Evolutionary conservation across 345 rosid species (phyloP).

Genomic region (Murraya koenigii): DNA sequence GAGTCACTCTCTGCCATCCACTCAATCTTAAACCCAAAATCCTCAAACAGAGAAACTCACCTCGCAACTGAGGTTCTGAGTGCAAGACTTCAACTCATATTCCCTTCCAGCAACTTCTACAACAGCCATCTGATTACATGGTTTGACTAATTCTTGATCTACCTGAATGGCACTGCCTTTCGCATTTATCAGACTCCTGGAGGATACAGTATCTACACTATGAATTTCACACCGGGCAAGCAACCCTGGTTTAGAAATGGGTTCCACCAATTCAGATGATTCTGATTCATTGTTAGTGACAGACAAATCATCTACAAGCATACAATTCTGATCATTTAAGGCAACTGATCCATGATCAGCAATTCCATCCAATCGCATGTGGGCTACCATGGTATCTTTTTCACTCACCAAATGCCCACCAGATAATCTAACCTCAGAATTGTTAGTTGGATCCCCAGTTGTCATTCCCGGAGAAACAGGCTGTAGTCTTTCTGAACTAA

Average conservation of each 20-base stretch:
- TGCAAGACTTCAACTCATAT: constrained; percentile 31
- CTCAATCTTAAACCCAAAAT: constrained; percentile 32
- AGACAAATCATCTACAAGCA: constrained; percentile 26
- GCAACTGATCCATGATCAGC: constrained; percentile 19
- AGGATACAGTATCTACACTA: constrained; percentile 22
- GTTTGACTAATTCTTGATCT: constrained; percentile 37
- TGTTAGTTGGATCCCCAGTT: constrained; percentile 23
- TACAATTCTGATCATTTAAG: constrained; percentile 22
- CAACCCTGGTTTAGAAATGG: constrained; percentile 11
- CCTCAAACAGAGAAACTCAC: constrained; percentile 52
- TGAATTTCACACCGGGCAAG: constrained; percentile 36
- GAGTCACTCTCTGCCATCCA: constrained; percentile 27
- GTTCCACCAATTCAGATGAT: constrained; percentile 27
- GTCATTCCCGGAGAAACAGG: constrained; percentile 44
- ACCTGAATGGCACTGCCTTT: constrained; percentile 33
- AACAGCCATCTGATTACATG: constrained; percentile 33
- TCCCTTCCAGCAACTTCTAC: constrained; percentile 37
- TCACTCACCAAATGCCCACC: constrained; percentile 27
- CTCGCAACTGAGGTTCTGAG: constrained; percentile 43
- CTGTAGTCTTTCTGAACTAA: constrained; percentile 43
- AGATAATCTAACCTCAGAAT: constrained; percentile 18
- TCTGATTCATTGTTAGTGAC: constrained; percentile 33
- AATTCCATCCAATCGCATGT: constrained; percentile 17
- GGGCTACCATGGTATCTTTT: constrained; percentile 14
- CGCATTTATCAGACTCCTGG: constrained; percentile 19